Evolutionary conservation across 2,329 filamentous ascomycete genomes (phyloP).

Genomic region (Cadophora malorum): DNA sequence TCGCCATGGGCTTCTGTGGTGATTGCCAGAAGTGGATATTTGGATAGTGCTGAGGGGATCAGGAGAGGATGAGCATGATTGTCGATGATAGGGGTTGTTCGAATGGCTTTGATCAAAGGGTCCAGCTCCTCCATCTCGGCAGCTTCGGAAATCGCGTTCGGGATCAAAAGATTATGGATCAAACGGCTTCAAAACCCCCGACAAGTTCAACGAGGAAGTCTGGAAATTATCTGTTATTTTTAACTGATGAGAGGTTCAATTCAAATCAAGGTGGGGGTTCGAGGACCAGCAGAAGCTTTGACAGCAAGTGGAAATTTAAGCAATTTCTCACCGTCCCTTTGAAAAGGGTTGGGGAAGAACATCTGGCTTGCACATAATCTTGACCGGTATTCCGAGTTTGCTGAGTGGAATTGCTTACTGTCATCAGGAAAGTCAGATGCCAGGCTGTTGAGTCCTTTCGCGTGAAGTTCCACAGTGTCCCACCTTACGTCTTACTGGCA

Average conservation of each 20-base stretch:
- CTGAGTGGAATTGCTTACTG: background rate
- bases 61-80: slow-evolving; percentile 76
- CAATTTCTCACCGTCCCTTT: background rate
- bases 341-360: background rate
- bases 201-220: background rate
- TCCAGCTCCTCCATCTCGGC: slow-evolving; percentile 38
- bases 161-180: slow-evolving; percentile 58
- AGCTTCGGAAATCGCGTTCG: slow-evolving; percentile 40
- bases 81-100: slow-evolving; percentile 70
- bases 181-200: no score
- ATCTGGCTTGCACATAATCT: no score
- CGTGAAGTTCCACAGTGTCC: no score
- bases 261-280: background rate
- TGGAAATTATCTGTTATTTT: background rate
- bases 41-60: slow-evolving; percentile 54
- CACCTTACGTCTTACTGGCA: no score
- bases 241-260: background rate
- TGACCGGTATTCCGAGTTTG: background rate
- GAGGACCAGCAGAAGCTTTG: background rate
- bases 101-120: slow-evolving; percentile 48
- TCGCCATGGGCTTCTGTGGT: slow-evolving; percentile 75
- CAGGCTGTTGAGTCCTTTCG: no score
- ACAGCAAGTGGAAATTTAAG: background rate
- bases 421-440: background rate
- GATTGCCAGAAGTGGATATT: slow-evolving; percentile 62